Evolutionary conservation across 768 basidiomycete genomes (phyloP), one percentile per base, ranked within the genome.

Genomic region (Heimioporus sp.): DNA sequence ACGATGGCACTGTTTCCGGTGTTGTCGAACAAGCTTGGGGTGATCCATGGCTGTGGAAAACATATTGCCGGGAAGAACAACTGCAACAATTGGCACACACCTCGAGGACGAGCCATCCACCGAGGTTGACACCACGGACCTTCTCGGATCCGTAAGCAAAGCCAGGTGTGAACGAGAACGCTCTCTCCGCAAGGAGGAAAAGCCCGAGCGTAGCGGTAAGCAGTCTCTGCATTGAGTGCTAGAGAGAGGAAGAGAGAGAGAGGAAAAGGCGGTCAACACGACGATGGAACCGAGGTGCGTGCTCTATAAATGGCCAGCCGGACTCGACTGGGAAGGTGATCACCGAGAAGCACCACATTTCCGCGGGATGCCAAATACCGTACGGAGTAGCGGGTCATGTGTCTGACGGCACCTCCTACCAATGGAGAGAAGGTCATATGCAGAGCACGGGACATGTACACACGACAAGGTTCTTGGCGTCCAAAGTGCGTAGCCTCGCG

Each of bases 51-150:
- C 83, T 87, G 52, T 12, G 34, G 15, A 21, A 15, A 12, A 75
- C 24, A 79, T 12, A 70, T 80, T 72, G 77, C 31, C 17, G 36
- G 42, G 34, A 16, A 48, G 51, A 54, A 57, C 24, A 16, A 5
- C 16, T 35, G 39, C 5, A 21, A n/a, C 19, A 7, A 13, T 15
- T 40, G 43, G 17, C 49, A 57, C 73, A 28, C 32, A 77, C 79
- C 73, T 80, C 80, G 21, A 80, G 68, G 9, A 82, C 71, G 36
- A 82, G 76, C 80, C 80, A 82, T 3, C 81, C 80, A 28, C 90
- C 91, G 24, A 93, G 78, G 70, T 88, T 92, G 57, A 92, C 91
- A 51, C 91, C 91, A 12, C 90, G 82, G 43, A 92, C 83, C 59
- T 84, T 86, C 70, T 81, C 55, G 6, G 78, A 76, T 20, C 88